Conservation (phyloP, 805 yeast species). For the Kodamaea leandrae region DNA sequence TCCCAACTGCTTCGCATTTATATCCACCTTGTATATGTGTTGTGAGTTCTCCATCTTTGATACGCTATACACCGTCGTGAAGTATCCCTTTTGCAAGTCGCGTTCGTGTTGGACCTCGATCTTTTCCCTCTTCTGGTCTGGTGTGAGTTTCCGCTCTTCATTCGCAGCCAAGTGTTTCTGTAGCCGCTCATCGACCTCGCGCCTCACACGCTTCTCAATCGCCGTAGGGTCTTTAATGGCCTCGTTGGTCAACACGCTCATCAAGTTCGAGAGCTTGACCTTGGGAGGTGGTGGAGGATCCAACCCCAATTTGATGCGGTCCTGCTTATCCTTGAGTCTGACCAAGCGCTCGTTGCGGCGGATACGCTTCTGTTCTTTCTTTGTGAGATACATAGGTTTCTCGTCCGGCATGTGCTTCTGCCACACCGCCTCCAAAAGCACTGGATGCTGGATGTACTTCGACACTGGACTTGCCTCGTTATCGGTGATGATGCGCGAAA, state of each 20-base stretch:
- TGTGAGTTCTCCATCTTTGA: constrained; percentile 57
- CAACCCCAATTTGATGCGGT: constrained; percentile 73
- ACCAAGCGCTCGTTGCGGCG: constrained; percentile 67
- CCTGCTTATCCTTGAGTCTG: constrained; percentile 67
- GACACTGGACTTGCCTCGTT: constrained; percentile 53
- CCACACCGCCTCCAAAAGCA: constrained; percentile 60
- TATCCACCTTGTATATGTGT: constrained; percentile 71
- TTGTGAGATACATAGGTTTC: constrained; percentile 62
- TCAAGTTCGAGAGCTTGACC: constrained; percentile 77
- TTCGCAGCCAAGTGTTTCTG: constrained; percentile 59
- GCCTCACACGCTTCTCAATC: constrained; percentile 68
- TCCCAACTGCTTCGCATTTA: constrained; percentile 71
- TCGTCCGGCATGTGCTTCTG: constrained; percentile 41
- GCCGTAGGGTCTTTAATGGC: constrained; percentile 87
- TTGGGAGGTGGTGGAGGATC: constrained; percentile 90
- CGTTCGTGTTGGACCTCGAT: constrained; percentile 34
- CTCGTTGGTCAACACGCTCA: constrained; percentile 82
- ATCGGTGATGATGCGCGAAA: constrained; percentile 26
- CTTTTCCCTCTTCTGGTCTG: constrained; percentile 57
- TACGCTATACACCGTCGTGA: constrained; percentile 58
- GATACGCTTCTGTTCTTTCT: constrained; percentile 69
- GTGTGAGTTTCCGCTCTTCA: constrained; percentile 56
- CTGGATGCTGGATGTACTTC: constrained; percentile 80
- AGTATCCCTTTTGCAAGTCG: constrained; percentile 52
- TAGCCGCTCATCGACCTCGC: constrained; percentile 64